Base-by-base conservation (phyloP, 352 stramenopile species). In the Globisporangium recalcitrans region DNA sequence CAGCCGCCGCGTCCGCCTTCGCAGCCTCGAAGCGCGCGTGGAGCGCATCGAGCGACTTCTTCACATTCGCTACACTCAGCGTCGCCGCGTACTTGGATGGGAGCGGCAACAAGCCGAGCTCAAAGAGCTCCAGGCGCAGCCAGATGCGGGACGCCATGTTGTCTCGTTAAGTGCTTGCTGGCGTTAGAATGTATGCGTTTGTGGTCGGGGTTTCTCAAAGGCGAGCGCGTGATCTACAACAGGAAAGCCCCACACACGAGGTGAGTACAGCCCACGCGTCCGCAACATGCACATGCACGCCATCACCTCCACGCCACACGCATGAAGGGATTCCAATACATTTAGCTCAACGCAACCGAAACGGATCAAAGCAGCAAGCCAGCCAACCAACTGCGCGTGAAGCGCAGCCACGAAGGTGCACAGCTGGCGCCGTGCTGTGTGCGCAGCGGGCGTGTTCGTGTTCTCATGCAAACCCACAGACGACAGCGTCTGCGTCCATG, bases 81-180 rank as follows among this genome's bases (percentile, higher is more conserved):
- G 79, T 83, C 7, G 73, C 65, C 19, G 81, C 68, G 63, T 85
- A 78, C 52, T 89, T 89, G 65, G 82, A 90, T 42, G 83, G 82
- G 56, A 94, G 65, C 55, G 82, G 76, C 62, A 94, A 58, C 22
- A 91, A 60, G 24, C 84, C 84, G n/a, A 91, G 74, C 77, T 94
- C 85, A 63, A 94, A 92, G 52, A 94, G 81, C 73, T 94, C 85
- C 26, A 94, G 65, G 47, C 85, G 85, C 48, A 94, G 71, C 85
- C 85, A 94, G 58, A 94, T 81, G 58, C 74, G 80, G 51, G 78
- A 67, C 36, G 49, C 49, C 49, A 31, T 44, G 77, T 44, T 27
- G 9, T 64, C 4, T n/a, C 60, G 26, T 26, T 4, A 14, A 21
- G 21, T 14, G 21, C 42, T 42, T 14, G 32, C n/a, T n/a, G n/a